Conservation (phyloP, 2,329 filamentous ascomycete genomes). For the Trichoderma gracile region DNA sequence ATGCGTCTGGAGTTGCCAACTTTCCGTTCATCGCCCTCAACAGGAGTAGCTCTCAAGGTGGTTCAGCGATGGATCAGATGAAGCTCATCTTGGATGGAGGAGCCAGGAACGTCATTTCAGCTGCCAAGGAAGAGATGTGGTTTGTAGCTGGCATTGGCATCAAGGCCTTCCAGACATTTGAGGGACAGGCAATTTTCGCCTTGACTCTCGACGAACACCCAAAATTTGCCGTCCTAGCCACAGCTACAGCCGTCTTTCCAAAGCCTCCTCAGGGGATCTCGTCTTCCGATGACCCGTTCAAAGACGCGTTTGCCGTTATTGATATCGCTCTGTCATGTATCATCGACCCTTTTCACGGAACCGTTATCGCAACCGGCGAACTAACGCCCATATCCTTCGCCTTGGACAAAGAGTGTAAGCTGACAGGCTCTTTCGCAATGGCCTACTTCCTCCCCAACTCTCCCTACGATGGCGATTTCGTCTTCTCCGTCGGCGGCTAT, state of each 20-base stretch:
- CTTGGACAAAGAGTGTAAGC: not conserved
- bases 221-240: not conserved
- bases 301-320: not conserved
- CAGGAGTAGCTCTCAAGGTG: not conserved
- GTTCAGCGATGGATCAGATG: not conserved
- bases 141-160: not conserved
- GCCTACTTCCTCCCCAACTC: not conserved
- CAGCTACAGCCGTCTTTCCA: not conserved
- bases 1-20: not conserved
- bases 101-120: not conserved
- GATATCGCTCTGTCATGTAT: not conserved
- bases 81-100: not conserved
- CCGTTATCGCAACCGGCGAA: not conserved
- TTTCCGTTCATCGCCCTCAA: not conserved
- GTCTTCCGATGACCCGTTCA: not conserved
- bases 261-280: not conserved
- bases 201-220: not conserved
- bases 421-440: not conserved
- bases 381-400: not conserved
- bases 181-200: not conserved
- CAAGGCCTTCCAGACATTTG: not conserved
- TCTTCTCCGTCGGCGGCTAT: not conserved
- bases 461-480: not conserved
- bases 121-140: not conserved
- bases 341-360: slow-evolving; percentile 1